Evolutionary conservation across 192 early-diverging fungal species (phyloP).

Genomic region (Linnemannia hyalina): DNA sequence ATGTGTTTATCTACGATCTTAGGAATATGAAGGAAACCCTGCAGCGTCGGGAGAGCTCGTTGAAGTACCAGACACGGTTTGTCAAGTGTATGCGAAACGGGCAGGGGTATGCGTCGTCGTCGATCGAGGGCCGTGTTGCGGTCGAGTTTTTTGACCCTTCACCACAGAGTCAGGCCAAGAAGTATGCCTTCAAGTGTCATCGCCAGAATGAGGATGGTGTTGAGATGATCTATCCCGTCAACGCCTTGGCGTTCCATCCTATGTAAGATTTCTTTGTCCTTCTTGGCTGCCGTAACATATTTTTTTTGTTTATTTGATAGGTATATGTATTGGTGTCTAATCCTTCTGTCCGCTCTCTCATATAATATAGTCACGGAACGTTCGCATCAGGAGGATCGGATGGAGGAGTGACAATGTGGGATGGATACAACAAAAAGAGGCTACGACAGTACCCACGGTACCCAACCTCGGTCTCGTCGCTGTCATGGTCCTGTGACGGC

Average conservation of each 20-base stretch:
- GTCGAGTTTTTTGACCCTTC: slow-evolving; percentile 91
- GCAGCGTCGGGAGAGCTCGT: slow-evolving; percentile 79
- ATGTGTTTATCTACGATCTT: slow-evolving; percentile 87
- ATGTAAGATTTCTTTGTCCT: slow-evolving; percentile 61
- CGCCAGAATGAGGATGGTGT: slow-evolving; percentile 80
- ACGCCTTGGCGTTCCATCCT: slow-evolving; percentile 93
- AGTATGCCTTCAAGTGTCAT: slow-evolving; percentile 99
- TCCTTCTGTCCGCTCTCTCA: neutral
- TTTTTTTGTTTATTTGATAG: neutral
- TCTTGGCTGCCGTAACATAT: neutral
- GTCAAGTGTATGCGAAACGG: slow-evolving; percentile 91
- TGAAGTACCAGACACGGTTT: slow-evolving; percentile 92
- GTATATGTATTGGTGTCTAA: neutral
- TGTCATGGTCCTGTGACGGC: slow-evolving; percentile 88
- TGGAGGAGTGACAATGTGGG: slow-evolving; percentile 93
- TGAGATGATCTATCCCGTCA: slow-evolving; percentile 93
- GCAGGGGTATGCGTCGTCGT: slow-evolving; percentile 88
- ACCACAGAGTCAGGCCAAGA: slow-evolving; percentile 76
- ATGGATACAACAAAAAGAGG: slow-evolving; percentile 91
- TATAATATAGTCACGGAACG: slow-evolving; percentile 77
- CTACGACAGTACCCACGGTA: slow-evolving; percentile 86
- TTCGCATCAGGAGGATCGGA: slow-evolving; percentile 98
- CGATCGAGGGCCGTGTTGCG: slow-evolving; percentile 95
- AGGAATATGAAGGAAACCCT: slow-evolving; percentile 82
- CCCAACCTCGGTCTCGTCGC: slow-evolving; percentile 82